Base-by-base conservation (phyloP, 2,329 filamentous ascomycete species). In the Scedosporium aurantiacum region DNA sequence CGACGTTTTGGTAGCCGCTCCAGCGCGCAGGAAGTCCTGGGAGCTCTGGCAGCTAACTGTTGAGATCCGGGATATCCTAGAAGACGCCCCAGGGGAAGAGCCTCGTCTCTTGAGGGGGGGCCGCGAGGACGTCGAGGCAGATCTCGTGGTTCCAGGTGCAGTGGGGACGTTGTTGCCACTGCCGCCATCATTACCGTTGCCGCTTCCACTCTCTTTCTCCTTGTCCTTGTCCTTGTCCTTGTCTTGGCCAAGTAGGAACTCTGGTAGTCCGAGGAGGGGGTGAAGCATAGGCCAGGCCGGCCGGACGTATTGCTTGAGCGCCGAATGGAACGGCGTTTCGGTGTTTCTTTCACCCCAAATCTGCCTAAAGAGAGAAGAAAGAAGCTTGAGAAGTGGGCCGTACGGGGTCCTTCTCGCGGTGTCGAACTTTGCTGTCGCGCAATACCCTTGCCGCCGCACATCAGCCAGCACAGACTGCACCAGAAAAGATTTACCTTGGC, bases 301-400 rank as follows among this genome's bases (percentile, higher is more conserved):
- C 27, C 79, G 79, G 54, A 87, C 79, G 63, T 85, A 85, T 59
- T 85, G 78, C 70, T 83, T 85, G 40, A 88, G 69, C 1, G 78
- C 73, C 66, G 82, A 80, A 64, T 87, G 85, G 61, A 88, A 86
- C 2, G 78, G 74, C 0, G 84, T 87, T 50, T 86, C 82, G 0
- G 84, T 86, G 66, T 87, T 83, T 45, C 80, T 79, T 69, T 88
- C 85, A 1, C 84, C 84, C 77, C 84, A 87, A 2, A 87, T 82
- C 68, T 88, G 85, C 67, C 83, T 83, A 71, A 87, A 87, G 16
- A 88, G 73, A 21, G 83, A 86, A 10, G 84, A 86, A 10, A 87
- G 71, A n/a, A 87, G 72, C 70, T 83, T 86, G 27, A 87, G 76
- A 45, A 87, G 71, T 3, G 85, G 84, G 1, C 83, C 84, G 68